Conservation (phyloP, 345 rosid species). For the Eucalyptus rudis region DNA sequence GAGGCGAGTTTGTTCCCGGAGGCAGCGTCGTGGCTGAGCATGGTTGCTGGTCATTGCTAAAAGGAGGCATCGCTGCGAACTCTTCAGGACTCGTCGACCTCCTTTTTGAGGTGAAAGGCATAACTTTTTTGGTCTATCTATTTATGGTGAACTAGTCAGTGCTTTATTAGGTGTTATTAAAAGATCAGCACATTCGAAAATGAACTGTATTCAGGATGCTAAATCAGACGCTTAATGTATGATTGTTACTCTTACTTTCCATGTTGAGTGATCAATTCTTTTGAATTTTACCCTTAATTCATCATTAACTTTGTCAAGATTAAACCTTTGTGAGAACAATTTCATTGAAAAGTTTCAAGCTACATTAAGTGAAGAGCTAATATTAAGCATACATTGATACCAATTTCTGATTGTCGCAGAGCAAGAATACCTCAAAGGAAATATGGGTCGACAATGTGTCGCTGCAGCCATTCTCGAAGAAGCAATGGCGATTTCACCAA, state of each 20-base stretch:
- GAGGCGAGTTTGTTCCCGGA: slow-evolving; percentile 21
- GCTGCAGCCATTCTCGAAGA: slow-evolving; percentile 41
- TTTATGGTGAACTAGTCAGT: background rate
- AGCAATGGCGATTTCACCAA: slow-evolving; percentile 64
- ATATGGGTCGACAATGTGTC: slow-evolving; percentile 49
- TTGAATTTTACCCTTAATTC: background rate
- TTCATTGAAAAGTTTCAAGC: background rate
- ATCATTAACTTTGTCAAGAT: background rate
- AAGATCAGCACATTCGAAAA: background rate
- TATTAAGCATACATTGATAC: background rate
- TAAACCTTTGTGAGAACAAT: background rate
- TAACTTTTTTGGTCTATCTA: background rate
- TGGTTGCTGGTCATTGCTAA: slow-evolving; percentile 74
- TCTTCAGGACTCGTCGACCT: slow-evolving; percentile 33
- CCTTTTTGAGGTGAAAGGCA: slow-evolving; percentile 33
- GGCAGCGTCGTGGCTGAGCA: slow-evolving; percentile 35
- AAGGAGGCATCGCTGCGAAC: slow-evolving; percentile 58
- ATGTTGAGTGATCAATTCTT: background rate
- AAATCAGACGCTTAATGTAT: background rate
- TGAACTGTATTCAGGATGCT: background rate
- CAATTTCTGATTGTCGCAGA: slow-evolving; percentile 6
- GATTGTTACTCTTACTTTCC: background rate
- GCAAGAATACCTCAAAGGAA: slow-evolving; percentile 21
- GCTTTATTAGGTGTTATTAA: background rate
- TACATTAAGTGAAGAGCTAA: background rate